phyloP scores from a whole-genome alignment of 495 filamentous ascomycete genomes.

The Recurvomyces mirabilis region DNA sequence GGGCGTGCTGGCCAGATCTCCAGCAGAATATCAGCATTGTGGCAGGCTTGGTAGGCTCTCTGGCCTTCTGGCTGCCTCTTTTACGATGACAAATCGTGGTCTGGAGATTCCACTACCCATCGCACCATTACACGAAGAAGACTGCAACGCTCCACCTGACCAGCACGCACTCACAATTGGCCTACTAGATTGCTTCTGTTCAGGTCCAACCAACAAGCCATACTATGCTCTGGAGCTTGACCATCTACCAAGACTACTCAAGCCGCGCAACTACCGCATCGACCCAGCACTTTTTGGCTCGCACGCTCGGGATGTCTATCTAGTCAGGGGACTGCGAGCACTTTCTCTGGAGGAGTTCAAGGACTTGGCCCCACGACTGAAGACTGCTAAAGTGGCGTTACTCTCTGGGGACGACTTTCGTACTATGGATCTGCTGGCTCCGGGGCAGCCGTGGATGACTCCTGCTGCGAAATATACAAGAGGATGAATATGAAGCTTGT shows the following conservation, averaged over 20 bases:
- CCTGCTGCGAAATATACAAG: too few species aligned
- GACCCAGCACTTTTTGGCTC: slow-evolving; percentile 1
- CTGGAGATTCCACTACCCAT: not conserved
- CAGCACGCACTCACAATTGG: too few species aligned
- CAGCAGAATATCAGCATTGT: slow-evolving; percentile 1
- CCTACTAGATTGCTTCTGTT: slow-evolving; percentile 2
- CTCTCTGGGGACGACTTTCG: not conserved
- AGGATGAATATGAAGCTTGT: too few species aligned
- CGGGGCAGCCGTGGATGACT: too few species aligned
- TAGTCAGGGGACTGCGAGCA: not conserved
- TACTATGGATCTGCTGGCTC: too few species aligned
- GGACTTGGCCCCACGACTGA: not conserved
- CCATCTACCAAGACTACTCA: not conserved
- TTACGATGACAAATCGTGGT: slow-evolving; percentile 1
- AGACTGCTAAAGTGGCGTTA: not conserved
- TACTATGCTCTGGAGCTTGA: slow-evolving; percentile 2
- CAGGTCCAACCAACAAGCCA: not conserved
- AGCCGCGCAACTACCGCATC: not conserved
- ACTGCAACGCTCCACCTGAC: not conserved
- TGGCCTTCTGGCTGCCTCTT: slow-evolving; percentile 21
- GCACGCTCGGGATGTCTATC: not conserved
- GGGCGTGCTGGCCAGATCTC: not conserved
- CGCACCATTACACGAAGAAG: not conserved
- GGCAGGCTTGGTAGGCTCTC: slow-evolving; percentile 6
- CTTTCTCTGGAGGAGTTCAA: not conserved